Conservation (phyloP, 495 filamentous ascomycete species). For the Aspergillus heteromorphus region DNA sequence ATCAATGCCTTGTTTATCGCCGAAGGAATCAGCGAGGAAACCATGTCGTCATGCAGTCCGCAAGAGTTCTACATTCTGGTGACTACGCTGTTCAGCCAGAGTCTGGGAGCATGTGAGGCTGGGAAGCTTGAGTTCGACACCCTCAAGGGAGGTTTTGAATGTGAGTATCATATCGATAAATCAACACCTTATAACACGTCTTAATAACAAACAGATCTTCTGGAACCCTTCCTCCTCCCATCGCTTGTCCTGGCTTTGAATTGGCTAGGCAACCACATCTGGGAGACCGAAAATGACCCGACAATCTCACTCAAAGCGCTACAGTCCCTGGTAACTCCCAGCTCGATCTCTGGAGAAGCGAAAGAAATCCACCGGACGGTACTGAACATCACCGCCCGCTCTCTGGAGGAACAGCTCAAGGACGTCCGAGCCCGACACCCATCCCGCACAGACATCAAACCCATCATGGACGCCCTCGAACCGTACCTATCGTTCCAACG, state of each 20-base stretch:
- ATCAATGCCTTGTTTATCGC: slow-evolving; percentile 81
- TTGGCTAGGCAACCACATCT: slow-evolving; percentile 79
- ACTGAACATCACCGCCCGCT: slow-evolving; percentile 72
- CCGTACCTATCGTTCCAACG: slow-evolving; percentile 63
- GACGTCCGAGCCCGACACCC: slow-evolving; percentile 66
- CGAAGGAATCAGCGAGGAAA: slow-evolving; percentile 78
- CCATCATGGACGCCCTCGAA: slow-evolving; percentile 64
- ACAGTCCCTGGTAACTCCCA: slow-evolving; percentile 67
- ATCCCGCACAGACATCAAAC: slow-evolving; percentile 62
- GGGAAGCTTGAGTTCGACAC: slow-evolving; percentile 69
- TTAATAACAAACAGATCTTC: slow-evolving; percentile 52
- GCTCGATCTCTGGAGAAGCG: slow-evolving; percentile 74
- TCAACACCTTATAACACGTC: background rate
- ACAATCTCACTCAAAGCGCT: slow-evolving; percentile 65
- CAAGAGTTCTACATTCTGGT: slow-evolving; percentile 93
- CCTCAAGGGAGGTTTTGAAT: slow-evolving; percentile 85
- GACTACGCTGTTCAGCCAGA: slow-evolving; percentile 81
- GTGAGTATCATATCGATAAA: slow-evolving; percentile 40
- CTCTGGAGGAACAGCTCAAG: slow-evolving; percentile 68
- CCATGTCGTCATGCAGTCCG: slow-evolving; percentile 86
- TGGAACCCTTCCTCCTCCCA: slow-evolving; percentile 84
- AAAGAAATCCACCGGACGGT: slow-evolving; percentile 76
- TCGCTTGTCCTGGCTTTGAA: slow-evolving; percentile 75
- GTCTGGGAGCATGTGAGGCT: slow-evolving; percentile 66
- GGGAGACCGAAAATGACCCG: slow-evolving; percentile 58